Base-by-base conservation (phyloP, 2,329 filamentous ascomycete species). In the Aspergillus viridinutans region DNA sequence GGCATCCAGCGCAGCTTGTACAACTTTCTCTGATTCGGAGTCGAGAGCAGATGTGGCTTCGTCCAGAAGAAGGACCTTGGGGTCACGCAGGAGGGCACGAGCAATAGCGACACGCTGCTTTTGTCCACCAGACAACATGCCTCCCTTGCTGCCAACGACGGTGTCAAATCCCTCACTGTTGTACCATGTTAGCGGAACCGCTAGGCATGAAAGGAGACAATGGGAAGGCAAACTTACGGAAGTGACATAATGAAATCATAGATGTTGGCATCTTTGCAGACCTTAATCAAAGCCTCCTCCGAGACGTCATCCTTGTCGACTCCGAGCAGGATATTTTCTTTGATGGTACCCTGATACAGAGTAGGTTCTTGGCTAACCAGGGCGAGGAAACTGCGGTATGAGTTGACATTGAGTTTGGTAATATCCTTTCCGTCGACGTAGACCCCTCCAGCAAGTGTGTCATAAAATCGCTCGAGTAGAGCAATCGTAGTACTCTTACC, bases 41-140 rank as follows among this genome's bases (percentile, higher is more conserved):
- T 80, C 78, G 4, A 80, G 72, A 2, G 81, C 81, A 8, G 76
- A 80, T 2, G 82, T 84, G 1, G 90, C 90, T 77, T 94, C 90
- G 66, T 94, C 90, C 0, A 95, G 82, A 0, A 94, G 82, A 3
- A 97, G 77, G 58, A 97, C 86, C 74, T 90, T 92, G 7, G 94
- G 93, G 67, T 96, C 85, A n/a, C 93, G 88, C 45, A 97, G 86
- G 12, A 97, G 80, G 0, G 93, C 94, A 4, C 93, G 86, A 3
- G 94, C 93, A 70, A 97, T 97, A 51, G 92, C 93, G 38, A 97
- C 87, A 58, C 94, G 89, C 75, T 97, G 93, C 71, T 96, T 96
- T 75, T 97, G 94, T 0, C 93, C 94, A 55, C 94, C 93, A 1
- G 88, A 92, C 17, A 96, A 78, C 70, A 97, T 84, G 17, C 85